Evolutionary conservation across 345 rosid species (phyloP), one percentile per base, ranked within the genome.

Genomic region (Gossypium raimondii): DNA sequence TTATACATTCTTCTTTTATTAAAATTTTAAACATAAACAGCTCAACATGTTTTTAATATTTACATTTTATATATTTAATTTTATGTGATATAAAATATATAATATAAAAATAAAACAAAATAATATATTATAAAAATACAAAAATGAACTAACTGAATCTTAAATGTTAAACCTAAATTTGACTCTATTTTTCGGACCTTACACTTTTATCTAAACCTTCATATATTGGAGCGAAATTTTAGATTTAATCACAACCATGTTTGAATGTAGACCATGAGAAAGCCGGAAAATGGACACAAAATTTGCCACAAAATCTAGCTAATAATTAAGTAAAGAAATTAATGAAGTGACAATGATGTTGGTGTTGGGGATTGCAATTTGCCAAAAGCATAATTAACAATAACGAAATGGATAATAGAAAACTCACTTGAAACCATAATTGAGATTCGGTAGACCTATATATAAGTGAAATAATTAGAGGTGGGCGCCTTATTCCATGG

Each of bases 401-500:
- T 7, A 67, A 67, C 38, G 56, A 67, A 67, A 47, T 22, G 34
- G 56, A 45, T 41, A 67, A 47, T 11, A 11, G 56, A 13, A 67
- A 67, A 47, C 56, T 67, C 56, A 67, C 11, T 67, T 9, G 18
- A 67, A 67, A 47, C 11, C 41, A 67, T 22, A 67, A 45, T 67
- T 18, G 25, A 47, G 9, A 41, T 41, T 11, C 17, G 70, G 29
- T 43, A 43, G 51, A 45, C 29, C 34, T 20, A 18, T 34, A 34
- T 34, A 34, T 34, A 34, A 45, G 71, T 66, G 48, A 38, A 25
- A 9, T 38, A 66, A 34, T 66, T 9, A 67, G 38, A 67, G 51
- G 71, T 45, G 53, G 38, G 71, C 47, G 17, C 38, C 55, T 11
- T 53, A 67, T 67, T 45, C 71, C 71, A 67, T 44, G 53, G 29